Base-by-base conservation (phyloP, 805 yeast genomes). In the Kluyveromyces aestuarii region DNA sequence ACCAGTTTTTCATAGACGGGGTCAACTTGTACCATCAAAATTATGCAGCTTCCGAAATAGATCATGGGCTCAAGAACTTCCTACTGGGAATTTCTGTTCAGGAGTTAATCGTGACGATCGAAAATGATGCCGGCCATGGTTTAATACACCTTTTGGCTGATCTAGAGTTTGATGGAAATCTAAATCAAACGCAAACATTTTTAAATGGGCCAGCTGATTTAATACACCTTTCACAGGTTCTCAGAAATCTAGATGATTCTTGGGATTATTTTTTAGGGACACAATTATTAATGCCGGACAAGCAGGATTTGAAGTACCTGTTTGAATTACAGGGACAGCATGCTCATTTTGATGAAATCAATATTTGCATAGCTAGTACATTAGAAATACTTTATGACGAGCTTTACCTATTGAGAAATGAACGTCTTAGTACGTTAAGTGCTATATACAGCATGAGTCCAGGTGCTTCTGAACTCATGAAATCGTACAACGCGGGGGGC, bases 131-230 rank as follows among this genome's bases (percentile, higher is more conserved):
- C 37, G 47, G 45, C 21, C 56, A 60, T 49, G 88, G 89, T 0
- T 56, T 83, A n/a, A 60, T 83, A 37, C 60, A 69, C 37, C 72
- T 73, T 55, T 53, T 82, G 49, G 68, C 80, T 0, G 68, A 67
- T 21, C 61, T 73, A 33, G 88, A 83, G 50, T 83, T 81, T 56
- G 70, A 64, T 48, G 82, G 80, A 0, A 72, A 75, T 50, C 55
- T 58, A 14, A 62, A 67, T 1, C 54, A 59, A 2, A 86, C 87
- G 0, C 88, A 83, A 54, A 52, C 64, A 4, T 76, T 69, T 42
- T 56, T 81, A 14, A 88, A 83, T 55, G 70, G 81, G 0, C 82
- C 83, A 25, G 88, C 85, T 2, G 89, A 83, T 56, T 73, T 82
- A 57, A 56, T 82, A 8, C 57, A 71, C 6, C 54, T 82, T 52